These are phyloP conservation scores for Conticribra weissflogii DNA, from an alignment of 108 stramenopile species.

Conservation along the genomic window DNA sequence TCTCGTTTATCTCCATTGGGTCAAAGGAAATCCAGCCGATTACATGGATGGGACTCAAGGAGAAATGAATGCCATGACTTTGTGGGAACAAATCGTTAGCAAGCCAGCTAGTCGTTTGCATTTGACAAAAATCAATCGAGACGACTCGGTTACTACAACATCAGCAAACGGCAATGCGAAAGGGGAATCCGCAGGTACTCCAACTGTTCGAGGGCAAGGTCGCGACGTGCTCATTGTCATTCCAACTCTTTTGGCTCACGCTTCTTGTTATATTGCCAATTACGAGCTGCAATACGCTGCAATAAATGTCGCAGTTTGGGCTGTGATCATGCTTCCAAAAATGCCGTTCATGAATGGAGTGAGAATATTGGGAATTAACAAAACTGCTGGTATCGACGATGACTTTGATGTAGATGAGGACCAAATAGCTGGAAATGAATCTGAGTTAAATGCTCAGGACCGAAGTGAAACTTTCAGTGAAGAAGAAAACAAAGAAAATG, in stretches of 20 bases:
- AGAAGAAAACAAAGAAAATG: not conserved
- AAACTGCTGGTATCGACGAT: slow-evolving; percentile 95
- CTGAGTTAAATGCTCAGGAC: not conserved
- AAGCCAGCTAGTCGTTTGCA: slow-evolving; percentile 37
- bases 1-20: slow-evolving; percentile 84
- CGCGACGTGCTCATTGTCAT: slow-evolving; percentile 63
- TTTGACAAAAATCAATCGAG: not conserved
- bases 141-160: not conserved
- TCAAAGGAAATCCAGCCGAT: slow-evolving; percentile 81
- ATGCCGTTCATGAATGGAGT: slow-evolving; percentile 95
- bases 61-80: slow-evolving; percentile 85
- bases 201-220: slow-evolving; percentile 6
- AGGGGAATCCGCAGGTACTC: not conserved
- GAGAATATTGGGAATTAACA: slow-evolving; percentile 94
- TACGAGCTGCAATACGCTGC: slow-evolving; percentile 56
- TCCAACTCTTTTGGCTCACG: slow-evolving; percentile 81
- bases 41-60: slow-evolving; percentile 77
- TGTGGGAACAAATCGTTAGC: slow-evolving; percentile 84
- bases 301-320: slow-evolving; percentile 88
- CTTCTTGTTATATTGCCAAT: slow-evolving; percentile 78
- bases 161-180: slow-evolving; percentile 3
- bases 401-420: slow-evolving; percentile 25
- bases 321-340: slow-evolving; percentile 85
- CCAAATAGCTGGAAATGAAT: not conserved
- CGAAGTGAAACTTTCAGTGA: no score